Base-by-base conservation (phyloP, 2,329 filamentous ascomycete species). In the Cercospora sesami region DNA sequence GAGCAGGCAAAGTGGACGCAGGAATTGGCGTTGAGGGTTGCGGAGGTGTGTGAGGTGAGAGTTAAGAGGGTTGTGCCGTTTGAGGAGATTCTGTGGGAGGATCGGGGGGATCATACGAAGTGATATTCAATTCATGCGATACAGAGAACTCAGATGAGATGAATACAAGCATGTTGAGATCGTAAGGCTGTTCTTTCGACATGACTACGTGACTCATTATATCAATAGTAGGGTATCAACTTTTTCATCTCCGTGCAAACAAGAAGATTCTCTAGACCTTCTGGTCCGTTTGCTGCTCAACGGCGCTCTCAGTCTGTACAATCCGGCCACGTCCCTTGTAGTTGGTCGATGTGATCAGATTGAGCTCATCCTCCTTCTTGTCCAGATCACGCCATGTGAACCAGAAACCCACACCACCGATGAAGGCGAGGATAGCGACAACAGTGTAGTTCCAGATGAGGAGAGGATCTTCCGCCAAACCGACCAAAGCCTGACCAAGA, bases 391-490 rank as follows among this genome's bases (percentile, higher is more conserved):
- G 81, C 81, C 90, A 91, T 74, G 84, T 86, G 74, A 89, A 77
- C 89, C 90, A 93, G 81, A 93, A 93, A 1, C 83, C 81, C 4
- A 84, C 69, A 26, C 88, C 89, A 39, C 89, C 90, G 7, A 89
- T 62, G 42, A 87, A 84, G 0, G 90, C 85, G 62, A 92, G 81
- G 66, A 87, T 80, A 5, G 89, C 87, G 18, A 91, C 85, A 18
- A 83, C 77, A 8, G 82, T 85, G 79, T 93, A 93, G 81, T 93
- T 85, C 87, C 88, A 91, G 62, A 88, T 76, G 71, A 91, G 83
- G 69, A 88, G 82, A 23, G 90, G 90, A 75, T 92, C 87, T 66
- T 83, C 84, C 12, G 87, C 85, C 14, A 84, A 78, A 0, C 89
- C 86, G 4, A 86, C 84, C 21, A 91, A 80, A 4, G 88, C 85